Conservation (phyloP, 805 yeast species). For the Groenewaldozyma tartarivorans region DNA sequence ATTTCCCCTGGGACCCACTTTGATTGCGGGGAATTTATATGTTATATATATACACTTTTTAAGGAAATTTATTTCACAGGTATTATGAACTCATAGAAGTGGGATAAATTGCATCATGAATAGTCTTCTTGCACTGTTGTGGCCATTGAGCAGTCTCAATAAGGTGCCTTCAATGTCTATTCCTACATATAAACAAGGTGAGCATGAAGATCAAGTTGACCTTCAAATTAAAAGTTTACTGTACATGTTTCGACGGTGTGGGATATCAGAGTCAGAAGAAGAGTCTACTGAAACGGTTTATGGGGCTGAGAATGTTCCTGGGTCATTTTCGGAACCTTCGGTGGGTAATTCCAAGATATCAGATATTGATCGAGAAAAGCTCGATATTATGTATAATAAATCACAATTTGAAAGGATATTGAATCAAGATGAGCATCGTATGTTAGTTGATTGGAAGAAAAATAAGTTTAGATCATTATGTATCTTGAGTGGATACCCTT, state of each 20-base stretch:
- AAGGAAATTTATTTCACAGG: too few relatives aligned
- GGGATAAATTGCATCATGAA: too few relatives aligned
- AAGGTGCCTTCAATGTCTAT: conserved; percentile 29
- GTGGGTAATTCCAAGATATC: conserved; percentile 12
- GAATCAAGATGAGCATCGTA: conserved; percentile 48
- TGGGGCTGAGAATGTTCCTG: conserved; percentile 2
- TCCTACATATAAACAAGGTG: conserved; percentile 41
- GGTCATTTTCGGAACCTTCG: conserved; percentile 3
- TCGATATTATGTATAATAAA: conserved; percentile 49
- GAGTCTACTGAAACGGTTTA: conserved; percentile 2
- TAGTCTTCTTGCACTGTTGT: conserved; percentile 15
- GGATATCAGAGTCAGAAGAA: conserved; percentile 31
- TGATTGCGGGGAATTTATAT: too few relatives aligned
- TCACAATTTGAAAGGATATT: conserved; percentile 34
- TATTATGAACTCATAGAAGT: too few relatives aligned
- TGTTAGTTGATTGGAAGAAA: conserved; percentile 55
- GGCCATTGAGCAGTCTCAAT: conserved; percentile 15
- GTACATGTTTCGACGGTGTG: conserved; percentile 47
- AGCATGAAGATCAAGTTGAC: conserved; percentile 47
- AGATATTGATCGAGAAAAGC: conserved; percentile 27
- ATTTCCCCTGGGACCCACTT: too few relatives aligned
- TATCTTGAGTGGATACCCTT: conserved; percentile 43
- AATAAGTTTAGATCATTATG: conserved; percentile 57
- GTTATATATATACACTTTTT: too few relatives aligned
- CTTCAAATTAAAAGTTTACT: conserved; percentile 50